Evolutionary conservation across 768 basidiomycete genomes (phyloP), one percentile per base, ranked within the genome.

Genomic region (Trametes sanguinea): DNA sequence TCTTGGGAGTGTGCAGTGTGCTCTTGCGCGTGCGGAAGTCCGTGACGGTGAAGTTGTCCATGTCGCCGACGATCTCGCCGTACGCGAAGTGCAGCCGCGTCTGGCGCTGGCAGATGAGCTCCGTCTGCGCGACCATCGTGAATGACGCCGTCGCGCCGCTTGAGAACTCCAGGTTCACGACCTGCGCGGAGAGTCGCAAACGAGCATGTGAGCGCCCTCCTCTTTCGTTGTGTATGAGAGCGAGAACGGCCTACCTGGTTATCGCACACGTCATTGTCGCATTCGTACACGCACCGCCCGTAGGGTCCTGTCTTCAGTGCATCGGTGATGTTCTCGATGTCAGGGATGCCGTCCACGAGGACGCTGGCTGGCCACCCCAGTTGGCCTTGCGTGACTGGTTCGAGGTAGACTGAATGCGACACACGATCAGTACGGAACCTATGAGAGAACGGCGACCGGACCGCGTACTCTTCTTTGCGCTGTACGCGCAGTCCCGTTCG

Each of bases 1-100:
- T 73, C 39, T 66, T 71, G 1, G 91, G 92, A 13, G 66, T 68
- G 70, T 82, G 77, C 2, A 63, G 73, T 47, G 75, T 84, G 51
- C 74, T 78, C 44, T 69, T 73, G 27, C 78, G 74, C 45, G 83
- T 85, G 57, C 85, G 81, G 76, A 94, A 95, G 75, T 94, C 86
- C 22, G 84, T 87, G 17, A 91, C 85, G 13, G 85, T 90, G 69
- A 90, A 94, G 10, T 75, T 81, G 14, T 60, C 74, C 91, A 92
- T 92, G 72, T 95, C 84, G 30, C 94, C 94, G 48, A 94, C 80
- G 54, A 95, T 87, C 75, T 95, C 94, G 4, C 94, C 94, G 60
- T 91, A 83, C 2, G 88, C 86, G 68, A 95, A 95, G 72, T 95
- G 92, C 70, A 94, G 77, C 13, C 90, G 83, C 4, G 90, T 88